Base-by-base conservation (phyloP, 495 filamentous ascomycete genomes). In the Monascus purpureus region DNA sequence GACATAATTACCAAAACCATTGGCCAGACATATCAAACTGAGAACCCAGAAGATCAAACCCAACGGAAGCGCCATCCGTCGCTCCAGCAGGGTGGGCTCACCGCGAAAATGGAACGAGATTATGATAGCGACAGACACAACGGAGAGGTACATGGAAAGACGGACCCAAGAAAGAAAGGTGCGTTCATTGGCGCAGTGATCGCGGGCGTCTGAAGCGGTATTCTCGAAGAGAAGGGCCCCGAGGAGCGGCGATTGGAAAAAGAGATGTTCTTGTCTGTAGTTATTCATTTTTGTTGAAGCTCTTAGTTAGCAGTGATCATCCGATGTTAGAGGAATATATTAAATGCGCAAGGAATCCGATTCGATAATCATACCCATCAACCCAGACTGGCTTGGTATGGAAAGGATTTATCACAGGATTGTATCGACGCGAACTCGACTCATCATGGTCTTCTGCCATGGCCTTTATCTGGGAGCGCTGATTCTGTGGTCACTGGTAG, bases 141-240 rank as follows among this genome's bases (percentile, higher is more conserved):
- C 62, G 33, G 84, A 70, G 65, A 97, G 79, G 61, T 93, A 94
- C 45, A 95, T 72, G 12, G 81, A 77, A 4, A 97, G 72, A 2
- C 90, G 76, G 3, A 97, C 77, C 72, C 87, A 95, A 13, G 92
- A 95, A 31, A 97, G 78, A 49, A 96, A 97, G 13, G 80, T 72
- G 27, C 68, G 63, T 41, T 72, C 68, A 31, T 69, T 70, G 17
- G 68, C 68, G 41, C 60, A 66, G 53, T 70, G 67, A 38, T 72
- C 67, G 20, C 90, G 75, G 13, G 86, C 88, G 56, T 99, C 92
- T 32, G 80, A 87, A 34, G 71, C 69, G 26, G 71, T 63, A 42
- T 99, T 99, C 37, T 88, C 78, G 56, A 99, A 93, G 24, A 99
- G 67, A 11, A 96, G 65, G 0, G 83, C 71, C 4, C 80, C 82